Conservation (phyloP, 2,329 filamentous ascomycete species). For the Pestalotiopsis sp. region DNA sequence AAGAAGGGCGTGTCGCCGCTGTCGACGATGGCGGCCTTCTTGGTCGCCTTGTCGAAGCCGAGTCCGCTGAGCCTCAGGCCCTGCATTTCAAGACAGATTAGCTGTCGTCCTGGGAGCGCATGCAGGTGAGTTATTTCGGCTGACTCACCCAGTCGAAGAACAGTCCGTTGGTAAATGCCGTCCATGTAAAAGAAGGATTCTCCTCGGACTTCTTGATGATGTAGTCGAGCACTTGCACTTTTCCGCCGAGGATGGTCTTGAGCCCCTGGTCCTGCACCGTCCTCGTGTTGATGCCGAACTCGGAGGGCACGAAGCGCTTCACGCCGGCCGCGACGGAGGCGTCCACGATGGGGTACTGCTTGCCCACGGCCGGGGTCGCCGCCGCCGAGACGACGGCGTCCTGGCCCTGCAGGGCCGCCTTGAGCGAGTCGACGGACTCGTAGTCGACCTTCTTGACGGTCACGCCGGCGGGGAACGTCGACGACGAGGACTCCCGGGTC, state of each 20-base stretch:
- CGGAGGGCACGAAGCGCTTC: conserved; percentile 57
- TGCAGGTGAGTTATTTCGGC: too few relatives aligned
- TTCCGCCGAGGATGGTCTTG: conserved; percentile 25
- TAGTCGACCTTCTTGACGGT: conserved; percentile 50
- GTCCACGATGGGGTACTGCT: conserved; percentile 53
- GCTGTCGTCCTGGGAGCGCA: not conserved
- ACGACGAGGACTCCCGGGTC: conserved; percentile 44
- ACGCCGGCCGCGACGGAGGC: conserved; percentile 58
- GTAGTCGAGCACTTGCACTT: conserved; percentile 45
- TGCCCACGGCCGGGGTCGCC: conserved; percentile 39
- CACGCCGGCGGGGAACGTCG: conserved; percentile 36
- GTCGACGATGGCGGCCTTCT: conserved; percentile 57
- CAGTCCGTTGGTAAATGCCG: conserved; percentile 55
- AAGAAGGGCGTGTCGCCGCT: conserved; percentile 55
- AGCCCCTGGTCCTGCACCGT: conserved; percentile 22
- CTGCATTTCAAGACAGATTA: not conserved
- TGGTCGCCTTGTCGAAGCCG: conserved; percentile 50
- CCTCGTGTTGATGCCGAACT: conserved; percentile 45
- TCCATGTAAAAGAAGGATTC: conserved; percentile 56
- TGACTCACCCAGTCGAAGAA: conserved; percentile 62
- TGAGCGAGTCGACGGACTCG: conserved; percentile 43
- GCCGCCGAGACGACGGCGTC: conserved; percentile 57
- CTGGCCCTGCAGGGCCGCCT: conserved; percentile 48
- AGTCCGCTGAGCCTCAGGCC: conserved; percentile 24
- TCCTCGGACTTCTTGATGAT: conserved; percentile 49